Conservation (phyloP, 148 eudicot species). For the Heliamphora exappendiculata region DNA sequence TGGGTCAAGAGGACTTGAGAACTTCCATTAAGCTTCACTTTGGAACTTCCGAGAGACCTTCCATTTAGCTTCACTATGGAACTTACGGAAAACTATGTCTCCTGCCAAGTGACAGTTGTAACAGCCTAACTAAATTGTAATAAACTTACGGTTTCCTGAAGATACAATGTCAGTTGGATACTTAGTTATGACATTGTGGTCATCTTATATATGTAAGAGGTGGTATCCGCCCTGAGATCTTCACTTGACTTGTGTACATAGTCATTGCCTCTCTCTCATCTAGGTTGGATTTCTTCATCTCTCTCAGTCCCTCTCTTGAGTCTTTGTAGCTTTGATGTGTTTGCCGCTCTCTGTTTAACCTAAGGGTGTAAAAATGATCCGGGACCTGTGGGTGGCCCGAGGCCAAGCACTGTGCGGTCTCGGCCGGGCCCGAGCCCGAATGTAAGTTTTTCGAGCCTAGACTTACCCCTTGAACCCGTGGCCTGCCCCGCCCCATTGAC, state of each 20-base stretch:
- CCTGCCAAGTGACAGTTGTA: conserved; percentile 1
- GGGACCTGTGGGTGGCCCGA: too few species aligned
- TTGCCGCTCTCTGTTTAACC: neutral
- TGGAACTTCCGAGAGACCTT: neutral
- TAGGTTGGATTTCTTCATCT: neutral
- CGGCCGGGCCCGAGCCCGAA: too few species aligned
- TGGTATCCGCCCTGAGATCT: neutral
- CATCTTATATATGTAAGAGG: neutral
- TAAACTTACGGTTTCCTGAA: neutral
- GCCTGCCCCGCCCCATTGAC: too few species aligned
- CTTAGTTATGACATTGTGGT: neutral
- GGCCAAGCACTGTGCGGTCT: too few species aligned
- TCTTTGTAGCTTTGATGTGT: neutral
- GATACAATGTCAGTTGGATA: neutral
- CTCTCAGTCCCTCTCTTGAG: neutral
- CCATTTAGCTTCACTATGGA: neutral
- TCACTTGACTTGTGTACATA: neutral
- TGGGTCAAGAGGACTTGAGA: neutral
- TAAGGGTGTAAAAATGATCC: too few species aligned
- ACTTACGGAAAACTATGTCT: neutral
- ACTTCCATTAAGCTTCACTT: neutral
- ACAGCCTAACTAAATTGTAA: neutral
- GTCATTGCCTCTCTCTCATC: neutral
- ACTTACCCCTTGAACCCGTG: too few species aligned
- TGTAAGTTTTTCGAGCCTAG: too few species aligned